phyloP scores from a whole-genome alignment of 768 basidiomycete genomes.

The Pisolithus albus region DNA sequence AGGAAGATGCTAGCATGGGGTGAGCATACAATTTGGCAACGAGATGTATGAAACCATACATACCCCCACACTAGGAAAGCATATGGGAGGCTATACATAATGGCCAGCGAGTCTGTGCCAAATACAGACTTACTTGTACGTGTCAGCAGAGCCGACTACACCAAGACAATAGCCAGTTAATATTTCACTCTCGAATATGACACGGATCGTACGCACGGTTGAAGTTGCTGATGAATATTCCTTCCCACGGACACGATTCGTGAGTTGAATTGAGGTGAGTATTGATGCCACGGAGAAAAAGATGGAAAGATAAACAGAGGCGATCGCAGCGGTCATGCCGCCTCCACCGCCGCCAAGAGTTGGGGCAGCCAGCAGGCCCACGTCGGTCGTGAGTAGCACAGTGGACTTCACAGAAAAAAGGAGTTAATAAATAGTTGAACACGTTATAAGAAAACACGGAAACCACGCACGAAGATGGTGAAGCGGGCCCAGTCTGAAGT shows the following conservation, averaged over 20 bases:
- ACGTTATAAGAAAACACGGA: neutral
- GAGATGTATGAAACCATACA: conserved; percentile 28
- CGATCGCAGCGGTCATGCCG: neutral
- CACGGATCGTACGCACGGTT: conserved; percentile 25
- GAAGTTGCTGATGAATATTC: conserved; percentile 29
- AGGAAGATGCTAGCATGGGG: conserved; percentile 3
- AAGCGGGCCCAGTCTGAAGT: conserved; percentile 6
- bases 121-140: conserved; percentile 12
- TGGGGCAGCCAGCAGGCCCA: conserved; percentile 30
- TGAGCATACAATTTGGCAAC: neutral
- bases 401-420: conserved; percentile 17
- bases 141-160: neutral
- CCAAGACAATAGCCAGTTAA: neutral
- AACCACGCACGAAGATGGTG: conserved; percentile 8
- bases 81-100: conserved; percentile 46
- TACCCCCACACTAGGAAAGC: conserved; percentile 49
- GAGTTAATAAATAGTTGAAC: too few species aligned
- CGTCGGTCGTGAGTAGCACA: conserved; percentile 29
- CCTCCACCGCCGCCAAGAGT: conserved; percentile 12
- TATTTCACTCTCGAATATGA: neutral
- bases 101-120: conserved; percentile 39
- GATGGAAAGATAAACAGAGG: conserved; percentile 5
- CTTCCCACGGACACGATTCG: conserved; percentile 28
- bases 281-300: conserved; percentile 6
- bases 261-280: conserved; percentile 6